These are phyloP conservation scores for Scenedesmus sp. DNA, from an alignment of 163 green algal species.

Conservation along the genomic window DNA sequence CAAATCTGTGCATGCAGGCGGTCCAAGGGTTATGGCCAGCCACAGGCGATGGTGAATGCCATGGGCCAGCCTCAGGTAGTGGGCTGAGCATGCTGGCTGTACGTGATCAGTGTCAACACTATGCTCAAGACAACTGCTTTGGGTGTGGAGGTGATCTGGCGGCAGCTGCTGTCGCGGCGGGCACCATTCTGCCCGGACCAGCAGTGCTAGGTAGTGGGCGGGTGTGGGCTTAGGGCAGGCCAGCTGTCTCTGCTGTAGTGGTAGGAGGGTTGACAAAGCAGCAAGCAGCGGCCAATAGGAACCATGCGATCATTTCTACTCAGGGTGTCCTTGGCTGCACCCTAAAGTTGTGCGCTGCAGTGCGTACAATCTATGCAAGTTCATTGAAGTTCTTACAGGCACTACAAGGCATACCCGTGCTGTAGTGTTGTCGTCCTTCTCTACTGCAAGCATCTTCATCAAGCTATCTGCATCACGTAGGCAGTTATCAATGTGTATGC, in stretches of 20 bases:
- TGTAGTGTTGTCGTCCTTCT: not conserved
- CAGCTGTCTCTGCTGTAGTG: not conserved
- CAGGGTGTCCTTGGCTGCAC: not conserved
- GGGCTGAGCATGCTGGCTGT: constrained; percentile 13
- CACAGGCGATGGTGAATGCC: constrained; percentile 43
- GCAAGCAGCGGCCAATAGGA: not conserved
- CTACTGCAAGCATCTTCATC: too few relatives aligned
- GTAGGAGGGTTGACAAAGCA: not conserved
- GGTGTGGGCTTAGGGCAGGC: not conserved
- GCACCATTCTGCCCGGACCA: not conserved
- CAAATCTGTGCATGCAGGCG: constrained; percentile 29
- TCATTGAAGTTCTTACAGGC: not conserved
- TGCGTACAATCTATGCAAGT: not conserved
- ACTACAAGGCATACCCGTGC: not conserved
- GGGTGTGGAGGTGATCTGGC: not conserved
- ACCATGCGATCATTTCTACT: not conserved
- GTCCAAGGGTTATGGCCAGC: constrained; percentile 56
- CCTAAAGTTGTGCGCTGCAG: not conserved
- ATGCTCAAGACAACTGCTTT: not conserved
- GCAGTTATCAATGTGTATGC: too few relatives aligned
- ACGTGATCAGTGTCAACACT: not conserved
- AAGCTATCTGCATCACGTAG: too few relatives aligned
- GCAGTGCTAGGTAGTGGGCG: not conserved
- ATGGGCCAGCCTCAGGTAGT: constrained; percentile 52
- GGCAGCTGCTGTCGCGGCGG: not conserved